Conservation (phyloP, 2,329 filamentous ascomycete genomes). For the Drechslerella dactyloides region DNA sequence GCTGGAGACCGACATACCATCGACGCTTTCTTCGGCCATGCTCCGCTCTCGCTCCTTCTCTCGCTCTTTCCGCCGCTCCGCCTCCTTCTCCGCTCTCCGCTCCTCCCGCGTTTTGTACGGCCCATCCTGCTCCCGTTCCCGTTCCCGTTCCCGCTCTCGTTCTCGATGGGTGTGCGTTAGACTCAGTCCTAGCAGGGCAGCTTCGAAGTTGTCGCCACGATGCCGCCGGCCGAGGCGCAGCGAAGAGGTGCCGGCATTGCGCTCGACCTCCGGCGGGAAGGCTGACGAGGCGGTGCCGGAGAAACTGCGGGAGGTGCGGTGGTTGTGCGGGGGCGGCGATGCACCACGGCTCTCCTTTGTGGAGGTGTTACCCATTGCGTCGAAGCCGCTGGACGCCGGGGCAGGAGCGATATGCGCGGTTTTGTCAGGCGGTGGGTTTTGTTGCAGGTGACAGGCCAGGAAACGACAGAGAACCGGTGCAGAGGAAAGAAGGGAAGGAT, state of each 20-base stretch:
- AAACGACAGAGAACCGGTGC: not conserved
- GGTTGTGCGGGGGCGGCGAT: conserved; percentile 52
- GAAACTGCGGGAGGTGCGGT: conserved; percentile 46
- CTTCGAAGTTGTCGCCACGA: conserved; percentile 52
- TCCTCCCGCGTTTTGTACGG: conserved; percentile 56
- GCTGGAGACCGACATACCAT: conserved; percentile 62
- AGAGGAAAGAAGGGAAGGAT: not conserved
- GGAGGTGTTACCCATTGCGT: conserved; percentile 54
- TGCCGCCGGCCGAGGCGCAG: conserved; percentile 43
- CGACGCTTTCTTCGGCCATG: conserved; percentile 87
- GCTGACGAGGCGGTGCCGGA: conserved; percentile 51
- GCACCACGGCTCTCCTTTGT: conserved; percentile 54
- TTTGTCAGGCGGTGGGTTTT: conserved; percentile 1
- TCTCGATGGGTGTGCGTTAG: conserved; percentile 49
- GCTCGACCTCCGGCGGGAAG: conserved; percentile 43
- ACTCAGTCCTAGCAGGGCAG: conserved; percentile 52
- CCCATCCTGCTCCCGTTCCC: conserved; percentile 15
- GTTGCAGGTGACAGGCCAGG: not conserved
- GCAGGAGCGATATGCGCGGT: conserved; percentile 2
- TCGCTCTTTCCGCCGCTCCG: conserved; percentile 82
- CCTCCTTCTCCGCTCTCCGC: conserved; percentile 85
- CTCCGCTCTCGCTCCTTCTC: conserved; percentile 87
- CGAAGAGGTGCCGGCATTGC: conserved; percentile 25
- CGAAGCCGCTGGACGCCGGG: not conserved
- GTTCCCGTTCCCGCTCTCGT: conserved; percentile 51